Base-by-base conservation (phyloP, 768 basidiomycete genomes). In the Boletus barrowsii region DNA sequence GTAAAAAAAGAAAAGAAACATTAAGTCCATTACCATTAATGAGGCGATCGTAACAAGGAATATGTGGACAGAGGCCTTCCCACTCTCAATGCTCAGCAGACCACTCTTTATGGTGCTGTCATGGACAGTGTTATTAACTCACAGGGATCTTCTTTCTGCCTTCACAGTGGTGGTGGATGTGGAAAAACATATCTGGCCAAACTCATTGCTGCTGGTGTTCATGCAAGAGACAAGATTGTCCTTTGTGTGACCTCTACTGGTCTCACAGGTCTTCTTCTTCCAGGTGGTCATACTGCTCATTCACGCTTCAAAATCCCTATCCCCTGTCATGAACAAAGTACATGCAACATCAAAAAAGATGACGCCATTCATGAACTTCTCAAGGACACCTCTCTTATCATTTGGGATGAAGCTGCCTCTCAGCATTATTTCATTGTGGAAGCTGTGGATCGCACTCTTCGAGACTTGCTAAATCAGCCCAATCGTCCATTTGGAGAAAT, bases 281-380 rank as follows among this genome's bases (percentile, higher is more conserved):
- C 51, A 17, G 37, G 36, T 46, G 51, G 51, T 32, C 3, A 29
- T 8, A 40, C 22, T 24, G 22, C 22, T 5, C 26, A 52, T 52
- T 52, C 43, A 8, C 14, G 4, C 43, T 52, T 52, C 29, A 52
- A 52, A 5, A 51, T 51, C 29, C 51, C 51, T 8, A 51, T 51
- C 30, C 43, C 42, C 17, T 24, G 17, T 11, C 43, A 52, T 45
- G 29, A 52, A 15, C 2, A 22, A 6, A 39, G 26, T 4, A 45
- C 37, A 11, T 51, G 42, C 50, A 51, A 37, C 4, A 51, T 51
- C 17, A 43, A 43, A 14, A 51, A 43, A n/a, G 5, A 39, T 44
- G 26, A 51, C 39, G 3, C 13, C 2, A 9, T 1, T 22, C 36
- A 51, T 6, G 8, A 51, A 10, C 22, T 24, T 24, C 22, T 24